phyloP scores from a whole-genome alignment of 306 rosid genomes.

The Ammopiptanthus mongolicus region DNA sequence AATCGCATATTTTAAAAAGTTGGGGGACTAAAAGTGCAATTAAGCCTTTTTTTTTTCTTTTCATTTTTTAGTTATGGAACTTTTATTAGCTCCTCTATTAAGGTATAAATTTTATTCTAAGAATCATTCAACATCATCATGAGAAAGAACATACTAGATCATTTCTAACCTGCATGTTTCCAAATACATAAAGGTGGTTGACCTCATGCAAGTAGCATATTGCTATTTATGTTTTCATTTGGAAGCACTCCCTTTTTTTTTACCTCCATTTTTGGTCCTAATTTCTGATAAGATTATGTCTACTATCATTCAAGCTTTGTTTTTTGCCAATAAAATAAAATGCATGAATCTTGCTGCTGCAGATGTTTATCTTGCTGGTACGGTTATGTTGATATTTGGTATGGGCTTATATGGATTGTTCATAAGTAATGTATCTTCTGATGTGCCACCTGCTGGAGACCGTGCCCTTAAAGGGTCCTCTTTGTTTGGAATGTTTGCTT shows the following conservation, averaged over 20 bases:
- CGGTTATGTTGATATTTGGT: slow-evolving; percentile 92
- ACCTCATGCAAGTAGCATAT: not conserved
- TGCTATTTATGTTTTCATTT: not conserved
- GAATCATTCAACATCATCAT: not conserved
- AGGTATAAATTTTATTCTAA: not conserved
- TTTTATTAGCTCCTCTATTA: not conserved
- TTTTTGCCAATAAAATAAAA: not conserved
- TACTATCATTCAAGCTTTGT: not conserved
- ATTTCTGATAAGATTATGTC: not conserved
- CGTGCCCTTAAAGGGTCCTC: slow-evolving; percentile 82
- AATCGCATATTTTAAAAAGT: no score
- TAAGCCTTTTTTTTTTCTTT: no score
- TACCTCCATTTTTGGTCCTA: not conserved
- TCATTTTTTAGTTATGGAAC: no score
- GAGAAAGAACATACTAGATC: not conserved
- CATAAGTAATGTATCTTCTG: slow-evolving; percentile 62
- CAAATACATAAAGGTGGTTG: not conserved
- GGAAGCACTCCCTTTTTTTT: not conserved
- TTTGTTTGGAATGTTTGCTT: slow-evolving; percentile 90
- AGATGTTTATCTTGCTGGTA: slow-evolving; percentile 99
- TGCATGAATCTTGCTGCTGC: slow-evolving; percentile 34
- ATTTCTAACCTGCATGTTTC: not conserved
- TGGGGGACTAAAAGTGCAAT: no score
- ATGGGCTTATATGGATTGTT: slow-evolving; percentile 93
- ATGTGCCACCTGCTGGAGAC: slow-evolving; percentile 48